Evolutionary conservation across 768 basidiomycete genomes (phyloP), one percentile per base, ranked within the genome.

Genomic region (Rhizopogon rudus): DNA sequence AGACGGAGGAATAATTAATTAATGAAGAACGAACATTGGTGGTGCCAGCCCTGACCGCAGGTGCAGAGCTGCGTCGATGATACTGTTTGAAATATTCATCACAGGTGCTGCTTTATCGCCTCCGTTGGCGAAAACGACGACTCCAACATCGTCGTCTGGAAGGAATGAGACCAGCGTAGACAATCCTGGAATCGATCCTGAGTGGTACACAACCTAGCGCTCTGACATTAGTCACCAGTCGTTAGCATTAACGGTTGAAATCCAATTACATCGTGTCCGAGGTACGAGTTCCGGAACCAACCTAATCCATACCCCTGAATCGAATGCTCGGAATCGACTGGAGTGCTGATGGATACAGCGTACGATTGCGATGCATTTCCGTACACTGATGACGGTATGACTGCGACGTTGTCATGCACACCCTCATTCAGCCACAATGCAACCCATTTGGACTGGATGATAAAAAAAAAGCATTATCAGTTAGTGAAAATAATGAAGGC

Each of bases 231-330:
- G 44, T 20, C 5, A 16, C 17, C 2, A 16, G 20, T 10, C 25
- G 13, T 17, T 29, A 12, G 5, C 25, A 8, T 37, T 45, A 39
- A 53, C 3, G 9, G 3, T 44, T 20, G 33, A 16, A 29, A 39
- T 46, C 25, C 22, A 45, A 65, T 42, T 56, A 78, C 77, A 28
- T 77, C 72, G 51, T 77, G 73, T 0, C 73, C 78, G 1, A 63
- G 65, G 51, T 74, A 76, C 1, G 77, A 71, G 6, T 16, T 45
- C 6, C 73, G 66, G 40, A n/a, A 35, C 77, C 77, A 79, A 4
- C 79, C 78, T 61, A 76, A 59, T 2, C 74, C 76, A 57, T 79
- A 80, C 6, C 67, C 73, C 1, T 40, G 13, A 39, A 75, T 58
- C 1, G 76, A 74, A 0, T 58, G n/a, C 16, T 61, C 60, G 1